Evolutionary conservation across 768 basidiomycete species (phyloP).

Genomic region (Leccinum subgranulosum): DNA sequence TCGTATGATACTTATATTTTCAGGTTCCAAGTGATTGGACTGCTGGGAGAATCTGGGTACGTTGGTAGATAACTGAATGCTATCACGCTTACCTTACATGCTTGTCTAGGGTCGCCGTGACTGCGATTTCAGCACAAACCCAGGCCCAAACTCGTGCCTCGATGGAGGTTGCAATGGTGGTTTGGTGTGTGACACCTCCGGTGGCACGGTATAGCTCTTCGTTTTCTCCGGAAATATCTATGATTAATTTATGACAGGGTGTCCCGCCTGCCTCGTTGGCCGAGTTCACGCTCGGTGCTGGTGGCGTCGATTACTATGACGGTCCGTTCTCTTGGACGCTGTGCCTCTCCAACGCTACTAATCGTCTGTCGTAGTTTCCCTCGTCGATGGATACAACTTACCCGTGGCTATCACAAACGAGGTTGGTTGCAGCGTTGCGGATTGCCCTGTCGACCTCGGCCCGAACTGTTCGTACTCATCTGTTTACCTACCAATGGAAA

Average conservation of each 20-base stretch:
- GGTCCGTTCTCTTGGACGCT: conserved; percentile 32
- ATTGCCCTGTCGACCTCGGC: conserved; percentile 61
- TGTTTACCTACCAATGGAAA: neutral
- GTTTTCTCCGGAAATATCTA: neutral
- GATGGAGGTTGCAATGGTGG: conserved; percentile 72
- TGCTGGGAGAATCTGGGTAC: conserved; percentile 63
- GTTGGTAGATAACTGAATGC: neutral
- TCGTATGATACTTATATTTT: neutral
- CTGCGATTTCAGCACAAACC: conserved; percentile 56
- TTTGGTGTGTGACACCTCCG: conserved; percentile 44
- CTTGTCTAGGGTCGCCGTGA: conserved; percentile 45
- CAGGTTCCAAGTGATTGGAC: conserved; percentile 63
- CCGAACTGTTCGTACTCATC: conserved; percentile 44
- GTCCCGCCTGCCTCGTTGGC: conserved; percentile 70
- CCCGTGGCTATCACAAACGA: conserved; percentile 58
- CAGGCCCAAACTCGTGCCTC: conserved; percentile 54
- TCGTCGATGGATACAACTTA: conserved; percentile 66
- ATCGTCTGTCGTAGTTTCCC: conserved; percentile 41
- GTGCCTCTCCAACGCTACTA: neutral
- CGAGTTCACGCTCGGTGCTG: conserved; percentile 58
- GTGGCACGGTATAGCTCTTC: conserved; percentile 40
- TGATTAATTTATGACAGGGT: conserved; percentile 35
- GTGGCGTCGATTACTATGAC: conserved; percentile 56
- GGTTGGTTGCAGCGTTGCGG: conserved; percentile 51
- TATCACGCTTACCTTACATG: neutral